Evolutionary conservation across 2,329 filamentous ascomycete genomes (phyloP).

Genomic region (Macroventuria anomochaeta): DNA sequence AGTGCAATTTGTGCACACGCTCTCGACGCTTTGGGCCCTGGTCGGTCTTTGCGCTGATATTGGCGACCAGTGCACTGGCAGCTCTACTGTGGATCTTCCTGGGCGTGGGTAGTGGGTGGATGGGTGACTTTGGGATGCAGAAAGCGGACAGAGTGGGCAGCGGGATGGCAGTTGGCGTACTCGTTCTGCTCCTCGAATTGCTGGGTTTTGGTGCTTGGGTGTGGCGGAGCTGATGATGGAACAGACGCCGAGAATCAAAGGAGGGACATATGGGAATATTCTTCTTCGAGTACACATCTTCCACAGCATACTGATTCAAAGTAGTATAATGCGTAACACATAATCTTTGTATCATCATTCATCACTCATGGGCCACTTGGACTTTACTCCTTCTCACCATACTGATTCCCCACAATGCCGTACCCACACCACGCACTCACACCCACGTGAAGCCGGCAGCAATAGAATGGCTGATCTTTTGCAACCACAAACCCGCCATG

Average conservation of each 20-base stretch:
- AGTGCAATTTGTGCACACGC: conserved; percentile 35
- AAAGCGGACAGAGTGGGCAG: conserved; percentile 24
- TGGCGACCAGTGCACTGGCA: conserved; percentile 23
- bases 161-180: conserved; percentile 29
- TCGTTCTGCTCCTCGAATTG: conserved; percentile 27
- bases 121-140: conserved; percentile 10
- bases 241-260: no score
- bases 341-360: background rate
- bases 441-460: no score
- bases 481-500: no score
- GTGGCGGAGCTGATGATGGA: conserved; percentile 14
- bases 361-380: no score
- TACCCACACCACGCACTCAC: background rate
- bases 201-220: conserved; percentile 23
- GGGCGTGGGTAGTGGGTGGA: conserved; percentile 18
- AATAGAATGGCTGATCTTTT: no score
- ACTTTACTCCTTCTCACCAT: background rate
- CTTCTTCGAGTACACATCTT: conserved; percentile 5
- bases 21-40: conserved; percentile 25
- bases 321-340: conserved; percentile 9
- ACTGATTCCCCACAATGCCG: background rate
- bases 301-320: background rate
- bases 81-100: conserved; percentile 34
- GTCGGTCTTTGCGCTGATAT: conserved; percentile 23
- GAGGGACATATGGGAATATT: background rate